Evolutionary conservation across 129 eudicot genomes (phyloP).

Genomic region (Pseudognaphalium luteoalbum): DNA sequence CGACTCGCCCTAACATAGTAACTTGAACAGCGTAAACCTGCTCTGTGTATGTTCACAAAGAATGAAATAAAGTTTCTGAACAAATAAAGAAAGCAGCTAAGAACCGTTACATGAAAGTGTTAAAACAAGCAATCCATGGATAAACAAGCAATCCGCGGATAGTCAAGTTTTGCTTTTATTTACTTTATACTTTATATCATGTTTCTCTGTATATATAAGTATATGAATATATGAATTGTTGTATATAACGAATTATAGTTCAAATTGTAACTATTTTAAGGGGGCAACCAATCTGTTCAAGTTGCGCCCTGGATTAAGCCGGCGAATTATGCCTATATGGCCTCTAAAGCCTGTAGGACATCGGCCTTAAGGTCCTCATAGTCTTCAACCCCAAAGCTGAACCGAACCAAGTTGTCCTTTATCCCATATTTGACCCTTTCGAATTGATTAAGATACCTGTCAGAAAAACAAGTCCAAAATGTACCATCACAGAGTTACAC

Average conservation of each 20-base stretch:
- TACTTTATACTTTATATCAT: too few relatives aligned
- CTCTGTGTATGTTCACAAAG: too few relatives aligned
- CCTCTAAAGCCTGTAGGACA: conserved; percentile 76
- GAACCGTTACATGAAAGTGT: background rate
- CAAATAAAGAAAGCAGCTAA: background rate
- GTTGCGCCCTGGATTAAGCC: background rate
- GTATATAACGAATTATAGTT: too few relatives aligned
- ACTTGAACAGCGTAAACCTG: too few relatives aligned
- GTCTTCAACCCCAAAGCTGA: conserved; percentile 89
- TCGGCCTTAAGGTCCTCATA: conserved; percentile 74
- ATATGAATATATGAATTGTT: too few relatives aligned
- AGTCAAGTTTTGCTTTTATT: too few relatives aligned
- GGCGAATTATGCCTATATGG: conserved; percentile 50
- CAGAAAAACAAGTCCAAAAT: background rate
- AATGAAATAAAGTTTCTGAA: background rate
- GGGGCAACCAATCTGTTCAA: too few relatives aligned
- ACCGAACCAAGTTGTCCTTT: conserved; percentile 75
- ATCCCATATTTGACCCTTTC: conserved; percentile 87
- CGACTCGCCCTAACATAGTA: too few relatives aligned
- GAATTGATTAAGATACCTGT: conserved; percentile 76
- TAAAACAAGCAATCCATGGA: conserved; percentile 7
- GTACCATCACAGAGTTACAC: background rate
- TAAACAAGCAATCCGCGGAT: conserved; percentile 2
- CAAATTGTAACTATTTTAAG: too few relatives aligned
- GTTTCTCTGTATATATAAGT: too few relatives aligned